phyloP scores from a whole-genome alignment of 129 eudicot genomes.

The Logfia minima region DNA sequence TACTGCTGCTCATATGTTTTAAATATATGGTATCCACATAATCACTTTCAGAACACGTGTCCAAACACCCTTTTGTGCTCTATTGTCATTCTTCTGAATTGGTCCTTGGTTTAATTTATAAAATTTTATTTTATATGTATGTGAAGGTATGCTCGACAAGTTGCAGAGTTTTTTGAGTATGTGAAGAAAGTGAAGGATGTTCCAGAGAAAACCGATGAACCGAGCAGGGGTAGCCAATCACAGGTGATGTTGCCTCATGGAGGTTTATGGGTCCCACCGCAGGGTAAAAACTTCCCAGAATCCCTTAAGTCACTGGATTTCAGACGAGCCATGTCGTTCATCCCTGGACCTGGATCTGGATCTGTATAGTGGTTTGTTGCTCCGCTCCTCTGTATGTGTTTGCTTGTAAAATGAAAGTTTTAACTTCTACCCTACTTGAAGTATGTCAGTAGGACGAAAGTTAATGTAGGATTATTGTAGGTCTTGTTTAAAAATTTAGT shows the following conservation, averaged over 20 bases:
- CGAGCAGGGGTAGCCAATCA: constrained; percentile 30
- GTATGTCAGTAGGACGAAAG: constrained; percentile 16
- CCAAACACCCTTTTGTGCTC: too few species aligned
- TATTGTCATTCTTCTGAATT: too few species aligned
- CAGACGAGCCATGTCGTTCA: constrained; percentile 54
- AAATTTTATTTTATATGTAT: not conserved
- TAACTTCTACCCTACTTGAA: not conserved
- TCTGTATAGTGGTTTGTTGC: constrained; percentile 15
- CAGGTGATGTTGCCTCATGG: constrained; percentile 63
- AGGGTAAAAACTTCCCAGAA: constrained; percentile 50
- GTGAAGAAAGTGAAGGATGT: constrained; percentile 80
- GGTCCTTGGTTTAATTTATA: not conserved
- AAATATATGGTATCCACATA: too few species aligned
- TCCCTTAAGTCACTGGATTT: constrained; percentile 66
- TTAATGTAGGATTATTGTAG: constrained; percentile 31
- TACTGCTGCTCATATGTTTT: not conserved
- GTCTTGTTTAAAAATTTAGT: constrained; percentile 11
- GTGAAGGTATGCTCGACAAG: constrained; percentile 97
- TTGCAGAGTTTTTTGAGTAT: constrained; percentile 80
- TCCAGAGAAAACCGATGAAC: constrained; percentile 32
- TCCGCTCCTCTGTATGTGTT: not conserved
- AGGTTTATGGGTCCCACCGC: constrained; percentile 78
- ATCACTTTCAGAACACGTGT: too few species aligned
- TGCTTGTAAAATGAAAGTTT: constrained; percentile 36
- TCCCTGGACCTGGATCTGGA: constrained; percentile 36